phyloP scores from a whole-genome alignment of 2,329 filamentous ascomycete species.

The Hypoxylon rubiginosum region DNA sequence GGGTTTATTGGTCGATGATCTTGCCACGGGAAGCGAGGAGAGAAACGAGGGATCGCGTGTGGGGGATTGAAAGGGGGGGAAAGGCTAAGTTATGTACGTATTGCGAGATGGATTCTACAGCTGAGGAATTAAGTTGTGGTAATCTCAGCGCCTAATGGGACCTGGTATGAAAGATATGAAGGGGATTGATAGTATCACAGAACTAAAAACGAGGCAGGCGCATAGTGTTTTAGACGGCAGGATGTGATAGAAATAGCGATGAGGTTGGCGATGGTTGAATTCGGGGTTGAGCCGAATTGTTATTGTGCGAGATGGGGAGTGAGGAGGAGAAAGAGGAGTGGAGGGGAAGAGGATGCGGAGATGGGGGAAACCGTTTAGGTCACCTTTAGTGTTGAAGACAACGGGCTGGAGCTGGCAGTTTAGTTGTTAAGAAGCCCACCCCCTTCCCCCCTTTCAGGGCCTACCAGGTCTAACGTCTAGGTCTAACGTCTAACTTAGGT shows the following conservation, averaged over 20 bases:
- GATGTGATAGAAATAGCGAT: constrained; percentile 14
- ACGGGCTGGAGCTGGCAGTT: constrained; percentile 8
- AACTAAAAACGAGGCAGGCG: constrained; percentile 6
- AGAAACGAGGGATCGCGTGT: constrained; percentile 37
- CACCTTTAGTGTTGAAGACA: constrained; percentile 25
- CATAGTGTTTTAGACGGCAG: constrained; percentile 3
- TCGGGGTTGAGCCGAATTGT: constrained; percentile 43
- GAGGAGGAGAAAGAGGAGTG: constrained; percentile 43
- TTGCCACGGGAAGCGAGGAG: constrained; percentile 35
- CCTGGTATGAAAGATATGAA: constrained; percentile 1
- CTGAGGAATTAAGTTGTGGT: constrained; percentile 15
- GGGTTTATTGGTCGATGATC: constrained; percentile 37
- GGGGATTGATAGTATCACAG: constrained; percentile 3
- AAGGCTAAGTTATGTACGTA: constrained; percentile 24
- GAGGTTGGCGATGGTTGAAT: constrained; percentile 36
- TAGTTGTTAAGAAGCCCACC: not conserved
- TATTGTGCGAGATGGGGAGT: constrained; percentile 46
- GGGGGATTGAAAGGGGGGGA: constrained; percentile 37
- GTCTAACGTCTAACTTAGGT: not conserved
- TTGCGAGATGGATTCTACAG: constrained; percentile 25
- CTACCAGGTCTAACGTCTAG: not conserved
- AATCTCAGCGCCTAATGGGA: not conserved
- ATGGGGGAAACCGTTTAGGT: constrained; percentile 45
- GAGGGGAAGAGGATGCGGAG: constrained; percentile 48
- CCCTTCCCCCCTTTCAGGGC: not conserved